Percentiles rank a stretch among this genome's conserved stretches.
Evolutionary conservation across 1,284 basidiomycete species (phyloP).

Genomic region (Naganishia liquefaciens): DNA sequence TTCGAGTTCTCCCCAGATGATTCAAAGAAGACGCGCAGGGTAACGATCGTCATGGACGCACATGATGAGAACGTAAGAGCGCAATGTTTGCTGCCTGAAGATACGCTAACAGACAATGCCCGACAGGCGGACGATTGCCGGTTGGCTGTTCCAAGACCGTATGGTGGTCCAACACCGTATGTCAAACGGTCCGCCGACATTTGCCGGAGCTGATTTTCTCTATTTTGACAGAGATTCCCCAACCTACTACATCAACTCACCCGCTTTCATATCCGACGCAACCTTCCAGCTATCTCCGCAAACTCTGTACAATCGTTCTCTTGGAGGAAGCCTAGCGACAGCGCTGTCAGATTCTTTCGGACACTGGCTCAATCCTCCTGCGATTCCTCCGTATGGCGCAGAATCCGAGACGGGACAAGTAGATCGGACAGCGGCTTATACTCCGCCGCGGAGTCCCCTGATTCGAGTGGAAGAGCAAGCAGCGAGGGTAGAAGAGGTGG

Average conservation of each 20-base stretch:
- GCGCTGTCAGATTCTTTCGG: conserved; percentile 37
- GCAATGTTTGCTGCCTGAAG: background rate
- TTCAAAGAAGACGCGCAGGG: conserved; percentile 35
- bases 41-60: conserved; percentile 49
- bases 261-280: conserved; percentile 20
- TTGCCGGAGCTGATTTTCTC: background rate
- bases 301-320: conserved; percentile 23
- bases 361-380: conserved; percentile 43
- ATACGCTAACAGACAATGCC: conserved; percentile 17
- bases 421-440: conserved; percentile 13
- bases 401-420: conserved; percentile 10
- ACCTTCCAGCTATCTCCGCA: conserved; percentile 24
- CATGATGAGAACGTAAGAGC: conserved; percentile 42
- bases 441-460: conserved; percentile 37
- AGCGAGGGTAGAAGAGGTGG: conserved; percentile 35
- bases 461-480: conserved; percentile 38
- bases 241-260: conserved; percentile 23
- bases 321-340: conserved; percentile 15
- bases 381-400: conserved; percentile 8
- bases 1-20: conserved; percentile 42
- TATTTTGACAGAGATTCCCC: background rate
- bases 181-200: background rate
- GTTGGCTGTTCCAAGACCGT: conserved; percentile 31
- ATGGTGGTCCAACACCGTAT: conserved; percentile 14
- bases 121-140: conserved; percentile 40